Conservation (phyloP, 192 early-diverging fungal species). For the Oehlia diaphana region DNA sequence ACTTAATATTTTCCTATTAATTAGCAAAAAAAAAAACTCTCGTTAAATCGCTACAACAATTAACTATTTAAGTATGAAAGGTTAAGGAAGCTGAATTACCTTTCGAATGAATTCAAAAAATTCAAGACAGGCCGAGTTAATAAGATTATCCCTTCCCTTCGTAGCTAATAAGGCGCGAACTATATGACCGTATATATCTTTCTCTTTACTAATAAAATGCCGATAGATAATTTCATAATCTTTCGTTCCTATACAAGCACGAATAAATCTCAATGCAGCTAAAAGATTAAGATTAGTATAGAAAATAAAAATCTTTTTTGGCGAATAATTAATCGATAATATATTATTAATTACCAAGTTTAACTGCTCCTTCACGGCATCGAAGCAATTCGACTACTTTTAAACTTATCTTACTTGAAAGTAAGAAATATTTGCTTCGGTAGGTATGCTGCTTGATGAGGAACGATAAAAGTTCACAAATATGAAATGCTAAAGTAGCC, state of each 20-base stretch:
- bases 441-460: constrained; percentile 69
- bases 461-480: constrained; percentile 81
- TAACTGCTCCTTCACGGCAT: constrained; percentile 66
- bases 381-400: constrained; percentile 68
- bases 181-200: constrained; percentile 70
- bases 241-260: constrained; percentile 71
- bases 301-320: neutral
- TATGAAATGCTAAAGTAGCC: constrained; percentile 51
- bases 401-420: constrained; percentile 58
- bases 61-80: neutral
- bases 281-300: constrained; percentile 23
- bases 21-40: neutral
- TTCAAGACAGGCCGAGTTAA: constrained; percentile 90
- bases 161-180: constrained; percentile 62
- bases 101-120: constrained; percentile 80
- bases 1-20: constrained; percentile 62
- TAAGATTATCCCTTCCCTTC: constrained; percentile 72
- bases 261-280: constrained; percentile 80
- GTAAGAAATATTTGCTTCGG: constrained; percentile 76
- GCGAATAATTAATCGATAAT: constrained; percentile 16
- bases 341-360: constrained; percentile 55
- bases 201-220: constrained; percentile 61
- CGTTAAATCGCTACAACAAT: too few species aligned
- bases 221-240: constrained; percentile 81
- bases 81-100: neutral